A percentile compares a stretch with the other conserved stretches of the same genome.
These are phyloP conservation scores for Phytophthora multivora DNA, from an alignment of 352 stramenopile genomes.

Conservation along the genomic window DNA sequence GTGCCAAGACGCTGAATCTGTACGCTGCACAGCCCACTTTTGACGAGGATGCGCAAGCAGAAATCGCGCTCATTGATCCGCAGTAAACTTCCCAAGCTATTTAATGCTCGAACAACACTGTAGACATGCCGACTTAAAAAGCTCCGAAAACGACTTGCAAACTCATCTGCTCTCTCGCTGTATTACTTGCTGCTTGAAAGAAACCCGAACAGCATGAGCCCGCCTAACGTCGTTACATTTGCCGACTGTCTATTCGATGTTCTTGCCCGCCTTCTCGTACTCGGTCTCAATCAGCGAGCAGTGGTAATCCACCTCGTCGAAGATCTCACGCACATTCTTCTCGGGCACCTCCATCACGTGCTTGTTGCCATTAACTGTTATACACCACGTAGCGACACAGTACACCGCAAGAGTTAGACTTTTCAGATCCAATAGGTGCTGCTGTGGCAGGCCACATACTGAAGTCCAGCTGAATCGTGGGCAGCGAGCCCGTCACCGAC, in stretches of 20 bases:
- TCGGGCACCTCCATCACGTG: slow-evolving; percentile 65
- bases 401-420: slow-evolving; percentile 4
- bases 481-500: slow-evolving; percentile 55
- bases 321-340: slow-evolving; percentile 86
- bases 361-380: slow-evolving; percentile 78
- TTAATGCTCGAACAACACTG: slow-evolving; percentile 24
- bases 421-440: neutral
- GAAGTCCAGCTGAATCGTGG: slow-evolving; percentile 82
- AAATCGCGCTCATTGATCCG: slow-evolving; percentile 60
- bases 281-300: slow-evolving; percentile 89
- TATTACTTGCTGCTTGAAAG: slow-evolving; percentile 23
- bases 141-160: slow-evolving; percentile 6
- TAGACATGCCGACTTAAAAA: neutral
- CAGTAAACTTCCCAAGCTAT: slow-evolving; percentile 37
- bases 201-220: slow-evolving; percentile 14
- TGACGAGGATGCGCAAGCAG: slow-evolving; percentile 45
- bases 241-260: slow-evolving; percentile 67
- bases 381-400: slow-evolving; percentile 1
- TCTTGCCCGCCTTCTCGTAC: slow-evolving; percentile 83
- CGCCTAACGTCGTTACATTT: slow-evolving; percentile 11
- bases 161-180: slow-evolving; percentile 20
- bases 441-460: slow-evolving; percentile 43
- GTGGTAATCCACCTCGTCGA: slow-evolving; percentile 83
- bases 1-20: slow-evolving; percentile 47
- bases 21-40: slow-evolving; percentile 43